phyloP scores from a whole-genome alignment of 108 stramenopile genomes.

The Conticribra weissflogii region DNA sequence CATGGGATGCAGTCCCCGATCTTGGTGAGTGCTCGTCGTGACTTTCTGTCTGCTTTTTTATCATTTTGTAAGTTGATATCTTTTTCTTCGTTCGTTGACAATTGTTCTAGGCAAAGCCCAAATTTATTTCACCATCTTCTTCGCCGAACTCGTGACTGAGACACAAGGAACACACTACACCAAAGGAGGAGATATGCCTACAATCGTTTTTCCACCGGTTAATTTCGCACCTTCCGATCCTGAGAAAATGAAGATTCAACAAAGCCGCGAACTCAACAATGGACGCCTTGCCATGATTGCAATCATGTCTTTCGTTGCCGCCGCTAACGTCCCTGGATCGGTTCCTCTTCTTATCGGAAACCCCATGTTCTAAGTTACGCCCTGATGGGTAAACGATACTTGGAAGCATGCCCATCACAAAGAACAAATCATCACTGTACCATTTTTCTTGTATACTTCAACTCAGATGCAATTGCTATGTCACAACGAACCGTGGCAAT shows the following conservation, averaged over 20 bases:
- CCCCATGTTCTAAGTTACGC: conserved; percentile 64
- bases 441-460: not conserved
- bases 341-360: conserved; percentile 67
- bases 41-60: no score
- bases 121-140: conserved; percentile 40
- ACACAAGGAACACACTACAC: conserved; percentile 49
- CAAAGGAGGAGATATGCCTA: conserved; percentile 36
- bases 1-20: conserved; percentile 49
- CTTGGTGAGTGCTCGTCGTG: conserved; percentile 13
- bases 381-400: no score
- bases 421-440: not conserved
- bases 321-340: conserved; percentile 70
- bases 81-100: not conserved
- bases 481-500: no score
- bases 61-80: not conserved
- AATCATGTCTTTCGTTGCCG: conserved; percentile 79
- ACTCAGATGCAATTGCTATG: not conserved
- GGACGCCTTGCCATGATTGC: conserved; percentile 79
- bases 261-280: conserved; percentile 46
- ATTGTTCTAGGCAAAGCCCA: conserved; percentile 44
- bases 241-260: conserved; percentile 26
- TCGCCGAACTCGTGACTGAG: conserved; percentile 43
- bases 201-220: conserved; percentile 37
- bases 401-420: not conserved
- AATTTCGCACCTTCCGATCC: conserved; percentile 25